Conservation (phyloP, 2,329 filamentous ascomycete species). For the Phoma sp. region DNA sequence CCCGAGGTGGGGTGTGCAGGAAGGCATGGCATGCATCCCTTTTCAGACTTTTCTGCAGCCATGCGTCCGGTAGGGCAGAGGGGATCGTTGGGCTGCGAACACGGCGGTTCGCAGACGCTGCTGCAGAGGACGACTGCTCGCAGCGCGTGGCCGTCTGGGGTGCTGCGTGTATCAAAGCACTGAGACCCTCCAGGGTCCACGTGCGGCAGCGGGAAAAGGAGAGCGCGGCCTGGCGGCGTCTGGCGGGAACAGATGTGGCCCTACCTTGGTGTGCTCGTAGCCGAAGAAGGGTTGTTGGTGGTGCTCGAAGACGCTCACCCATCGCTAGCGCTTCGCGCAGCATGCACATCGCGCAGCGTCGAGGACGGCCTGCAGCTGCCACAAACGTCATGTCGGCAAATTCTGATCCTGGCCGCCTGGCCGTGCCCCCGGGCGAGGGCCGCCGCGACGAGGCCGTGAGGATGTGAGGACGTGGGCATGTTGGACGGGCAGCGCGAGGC, state of each 20-base stretch:
- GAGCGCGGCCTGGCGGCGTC: slow-evolving; percentile 19
- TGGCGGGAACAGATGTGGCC: slow-evolving; percentile 21
- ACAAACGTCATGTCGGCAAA: slow-evolving; percentile 21
- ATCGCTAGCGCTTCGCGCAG: slow-evolving; percentile 3
- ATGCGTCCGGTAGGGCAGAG: slow-evolving; percentile 18
- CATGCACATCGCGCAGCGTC: slow-evolving; percentile 7
- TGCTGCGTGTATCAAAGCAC: slow-evolving; percentile 13
- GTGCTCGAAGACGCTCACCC: slow-evolving; percentile 13
- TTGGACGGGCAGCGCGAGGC: background rate
- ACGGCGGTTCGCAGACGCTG: slow-evolving; percentile 27
- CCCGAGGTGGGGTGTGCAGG: slow-evolving; percentile 34
- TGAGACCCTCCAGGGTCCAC: slow-evolving; percentile 25
- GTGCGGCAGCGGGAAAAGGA: slow-evolving; percentile 27
- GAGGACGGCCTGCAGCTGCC: slow-evolving; percentile 15
- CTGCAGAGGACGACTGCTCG: slow-evolving; percentile 10
- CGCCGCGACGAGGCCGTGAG: background rate
- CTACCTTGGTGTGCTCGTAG: slow-evolving; percentile 7
- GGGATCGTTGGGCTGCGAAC: slow-evolving; percentile 29
- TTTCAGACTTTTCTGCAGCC: slow-evolving; percentile 30
- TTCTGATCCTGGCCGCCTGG: slow-evolving; percentile 3
- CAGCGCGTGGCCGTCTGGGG: slow-evolving; percentile 8
- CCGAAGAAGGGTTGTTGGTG: slow-evolving; percentile 15
- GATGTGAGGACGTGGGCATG: background rate
- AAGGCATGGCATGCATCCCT: slow-evolving; percentile 29
- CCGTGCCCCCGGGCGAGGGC: background rate